Percentiles rank a stretch among this genome's conserved stretches.
phyloP scores from a whole-genome alignment of 2,329 filamentous ascomycete genomes.

The Hortaea werneckii region DNA sequence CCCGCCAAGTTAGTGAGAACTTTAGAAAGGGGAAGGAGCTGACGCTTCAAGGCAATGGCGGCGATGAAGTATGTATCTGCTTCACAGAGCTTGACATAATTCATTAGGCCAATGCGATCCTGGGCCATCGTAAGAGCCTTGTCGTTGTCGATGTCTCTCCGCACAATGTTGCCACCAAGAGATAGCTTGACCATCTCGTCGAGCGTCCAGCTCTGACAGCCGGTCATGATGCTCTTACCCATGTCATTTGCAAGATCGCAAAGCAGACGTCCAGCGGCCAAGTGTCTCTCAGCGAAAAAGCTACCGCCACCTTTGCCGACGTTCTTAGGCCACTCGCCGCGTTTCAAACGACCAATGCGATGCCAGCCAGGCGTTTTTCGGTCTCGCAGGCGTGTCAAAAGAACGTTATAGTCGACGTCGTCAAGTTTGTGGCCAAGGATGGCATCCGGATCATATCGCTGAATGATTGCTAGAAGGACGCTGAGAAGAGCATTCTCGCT shows the following conservation, averaged over 20 bases:
- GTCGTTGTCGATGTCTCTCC: conserved; percentile 83
- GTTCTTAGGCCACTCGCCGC: conserved; percentile 74
- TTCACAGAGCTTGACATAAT: conserved; percentile 89
- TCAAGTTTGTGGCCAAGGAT: conserved; percentile 93
- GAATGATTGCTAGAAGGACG: conserved; percentile 81
- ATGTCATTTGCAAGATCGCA: conserved; percentile 95
- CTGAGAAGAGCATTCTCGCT: conserved; percentile 76
- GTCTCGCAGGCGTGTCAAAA: conserved; percentile 76
- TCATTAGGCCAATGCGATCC: conserved; percentile 75
- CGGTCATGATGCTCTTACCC: conserved; percentile 92
- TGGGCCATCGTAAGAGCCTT: conserved; percentile 69
- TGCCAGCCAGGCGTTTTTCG: conserved; percentile 94
- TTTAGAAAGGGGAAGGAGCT: conserved; percentile 88
- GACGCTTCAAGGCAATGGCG: conserved; percentile 75
- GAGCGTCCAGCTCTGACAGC: conserved; percentile 95
- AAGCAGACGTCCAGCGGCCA: conserved; percentile 78
- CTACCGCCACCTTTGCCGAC: conserved; percentile 78
- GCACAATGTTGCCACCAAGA: conserved; percentile 58
- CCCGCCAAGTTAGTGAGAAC: conserved; percentile 92
- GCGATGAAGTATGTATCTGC: conserved; percentile 94
- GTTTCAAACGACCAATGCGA: conserved; percentile 75
- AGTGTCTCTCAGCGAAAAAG: conserved; percentile 84
- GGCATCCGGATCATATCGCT: conserved; percentile 83
- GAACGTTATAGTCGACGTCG: conserved; percentile 87
- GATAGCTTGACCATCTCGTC: conserved; percentile 96